Conservation (phyloP, 352 stramenopile species). For the Globisporangium sylvaticum region DNA sequence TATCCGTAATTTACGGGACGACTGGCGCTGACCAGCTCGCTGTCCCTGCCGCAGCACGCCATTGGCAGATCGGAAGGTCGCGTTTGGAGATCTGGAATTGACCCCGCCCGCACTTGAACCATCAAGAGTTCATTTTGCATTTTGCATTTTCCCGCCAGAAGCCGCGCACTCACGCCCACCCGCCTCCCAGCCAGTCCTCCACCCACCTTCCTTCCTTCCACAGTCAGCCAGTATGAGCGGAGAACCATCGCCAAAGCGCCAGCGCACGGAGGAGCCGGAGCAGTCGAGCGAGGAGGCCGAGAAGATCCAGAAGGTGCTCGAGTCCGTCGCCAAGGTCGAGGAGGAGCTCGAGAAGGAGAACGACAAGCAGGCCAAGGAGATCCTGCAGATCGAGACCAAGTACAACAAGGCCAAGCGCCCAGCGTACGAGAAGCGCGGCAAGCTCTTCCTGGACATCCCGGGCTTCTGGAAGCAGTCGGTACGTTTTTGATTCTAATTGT, state of each 20-base stretch:
- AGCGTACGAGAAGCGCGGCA: constrained; percentile 59
- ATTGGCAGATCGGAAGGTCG: neutral
- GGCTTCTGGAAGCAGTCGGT: constrained; percentile 78
- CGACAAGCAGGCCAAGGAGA: constrained; percentile 56
- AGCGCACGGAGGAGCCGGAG: constrained; percentile 56
- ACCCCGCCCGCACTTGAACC: neutral
- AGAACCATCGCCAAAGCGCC: constrained; percentile 65
- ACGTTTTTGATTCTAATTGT: constrained; percentile 12
- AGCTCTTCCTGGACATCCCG: constrained; percentile 60
- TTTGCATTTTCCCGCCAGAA: neutral
- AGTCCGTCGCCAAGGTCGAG: constrained; percentile 43
- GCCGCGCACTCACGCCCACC: neutral
- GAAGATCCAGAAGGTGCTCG: constrained; percentile 55
- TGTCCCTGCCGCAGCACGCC: neutral
- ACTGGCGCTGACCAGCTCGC: neutral
- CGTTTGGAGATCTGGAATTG: neutral
- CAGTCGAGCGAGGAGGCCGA: constrained; percentile 25
- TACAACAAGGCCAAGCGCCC: constrained; percentile 69
- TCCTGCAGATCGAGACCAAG: constrained; percentile 73
- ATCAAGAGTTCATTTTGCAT: neutral
- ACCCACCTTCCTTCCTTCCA: neutral
- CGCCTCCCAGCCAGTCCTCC: neutral
- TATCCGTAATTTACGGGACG: neutral
- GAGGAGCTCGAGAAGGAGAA: constrained; percentile 66
- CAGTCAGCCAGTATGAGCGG: constrained; percentile 36